Percentiles rank a stretch among this genome's conserved stretches.
phyloP scores from a whole-genome alignment of 1,284 basidiomycete species.

The Cutaneotrichosporon arboriforme region DNA sequence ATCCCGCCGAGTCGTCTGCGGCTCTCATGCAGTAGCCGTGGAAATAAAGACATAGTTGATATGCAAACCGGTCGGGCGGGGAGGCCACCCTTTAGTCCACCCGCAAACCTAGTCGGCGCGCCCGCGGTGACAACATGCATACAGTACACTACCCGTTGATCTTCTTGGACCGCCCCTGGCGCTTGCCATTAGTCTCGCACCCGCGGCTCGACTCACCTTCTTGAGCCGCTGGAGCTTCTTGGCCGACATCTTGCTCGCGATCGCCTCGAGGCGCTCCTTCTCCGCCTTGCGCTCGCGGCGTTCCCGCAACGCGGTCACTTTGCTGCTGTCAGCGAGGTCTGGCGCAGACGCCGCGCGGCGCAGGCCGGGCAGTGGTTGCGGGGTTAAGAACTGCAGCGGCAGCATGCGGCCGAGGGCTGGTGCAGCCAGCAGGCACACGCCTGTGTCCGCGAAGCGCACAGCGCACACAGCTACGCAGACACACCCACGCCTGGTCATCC shows the following conservation, averaged over 20 bases:
- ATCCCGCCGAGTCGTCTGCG: conserved; percentile 17
- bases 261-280: conserved; percentile 44
- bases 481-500: no score
- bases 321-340: conserved; percentile 25
- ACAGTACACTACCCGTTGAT: conserved; percentile 39
- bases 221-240: conserved; percentile 49
- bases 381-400: no score
- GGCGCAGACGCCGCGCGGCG: no score
- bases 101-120: no score
- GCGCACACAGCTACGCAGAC: no score
- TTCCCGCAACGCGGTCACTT: conserved; percentile 41
- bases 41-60: background rate
- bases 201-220: conserved; percentile 32
- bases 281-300: conserved; percentile 43
- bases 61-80: background rate
- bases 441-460: no score
- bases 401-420: no score
- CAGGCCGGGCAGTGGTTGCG: no score
- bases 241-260: conserved; percentile 47
- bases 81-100: no score
- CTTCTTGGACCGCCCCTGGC: conserved; percentile 49
- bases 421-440: no score
- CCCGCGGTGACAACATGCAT: conserved; percentile 2
- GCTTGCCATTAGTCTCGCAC: conserved; percentile 21
- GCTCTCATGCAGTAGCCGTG: conserved; percentile 15